Base-by-base conservation (phyloP, 78 protist genomes). In the Planoprotostelium fungivorum region DNA sequence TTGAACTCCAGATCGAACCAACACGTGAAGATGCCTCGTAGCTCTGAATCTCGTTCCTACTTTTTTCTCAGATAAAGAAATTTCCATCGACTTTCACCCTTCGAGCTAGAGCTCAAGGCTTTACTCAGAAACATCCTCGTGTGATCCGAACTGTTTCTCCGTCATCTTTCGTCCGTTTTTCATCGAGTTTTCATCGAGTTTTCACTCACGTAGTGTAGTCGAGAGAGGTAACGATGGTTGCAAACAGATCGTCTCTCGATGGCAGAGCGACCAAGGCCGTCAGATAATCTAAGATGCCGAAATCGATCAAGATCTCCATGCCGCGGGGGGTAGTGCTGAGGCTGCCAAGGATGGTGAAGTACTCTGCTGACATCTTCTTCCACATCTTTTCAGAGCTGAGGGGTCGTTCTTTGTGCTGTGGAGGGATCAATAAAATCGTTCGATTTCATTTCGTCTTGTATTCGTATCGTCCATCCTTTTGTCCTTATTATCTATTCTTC, bases 291-390 rank as follows among this genome's bases (percentile, higher is more conserved):
- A 93, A 93, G 38, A 93, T 86, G 29, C 88, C 38, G 88, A 90
- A 38, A 9, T 92, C 39, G 1, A 85, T 85, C 36, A 93, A 29
- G n/a, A 92, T 92, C 9, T 92, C 91, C 83, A 92, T 36, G 34
- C 94, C 94, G 28, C 63, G 39, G 37, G 73, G 83, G 38, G 87
- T 88, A 0, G 84, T 34, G 36, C 88, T 73, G 0, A 92, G 35
- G 28, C 92, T 92, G 0, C 94, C 94, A 83, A 92, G 84, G 90
- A 92, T 92, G 16, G 94, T 92, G n/a, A 92, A 92, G 23, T 92
- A 92, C 37, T 92, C 94, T n/a, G 92, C 35, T 5, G 94, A 88
- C 94, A 92, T 92, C 5, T 91, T 92, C 84, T 92, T 92, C 1
- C 89, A 86, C 31, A 92, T 91, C 29, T 89, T 92, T 31, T 92